phyloP scores from a whole-genome alignment of 2,329 filamentous ascomycete genomes.

The Leptographium radiaticola region DNA sequence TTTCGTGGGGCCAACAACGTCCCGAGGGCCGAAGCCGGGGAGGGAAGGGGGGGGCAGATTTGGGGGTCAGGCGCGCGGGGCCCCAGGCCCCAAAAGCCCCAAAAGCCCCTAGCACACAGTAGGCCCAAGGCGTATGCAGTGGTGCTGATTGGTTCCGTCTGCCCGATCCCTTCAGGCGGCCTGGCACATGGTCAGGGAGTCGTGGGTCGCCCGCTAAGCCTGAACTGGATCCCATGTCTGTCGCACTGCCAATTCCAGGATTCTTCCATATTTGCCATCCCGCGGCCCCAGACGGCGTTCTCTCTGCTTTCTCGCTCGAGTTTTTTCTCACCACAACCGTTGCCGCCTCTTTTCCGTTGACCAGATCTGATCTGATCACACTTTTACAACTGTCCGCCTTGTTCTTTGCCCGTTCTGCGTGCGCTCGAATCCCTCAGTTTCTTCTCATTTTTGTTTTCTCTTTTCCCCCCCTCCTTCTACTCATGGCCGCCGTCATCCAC shows the following conservation, averaged over 20 bases:
- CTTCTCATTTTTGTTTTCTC: not conserved
- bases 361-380: too few species aligned
- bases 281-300: not conserved
- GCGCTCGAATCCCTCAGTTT: too few species aligned
- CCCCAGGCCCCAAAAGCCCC: not conserved
- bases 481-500: conserved; percentile 18
- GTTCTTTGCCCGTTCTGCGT: not conserved
- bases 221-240: not conserved
- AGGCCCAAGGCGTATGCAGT: not conserved
- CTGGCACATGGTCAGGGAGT: too few species aligned
- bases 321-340: not conserved
- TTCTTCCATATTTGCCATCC: not conserved
- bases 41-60: not conserved
- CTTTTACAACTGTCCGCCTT: not conserved
- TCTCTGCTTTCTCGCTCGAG: not conserved
- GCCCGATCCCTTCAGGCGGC: conserved; percentile 6
- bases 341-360: too few species aligned
- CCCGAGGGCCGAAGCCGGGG: not conserved
- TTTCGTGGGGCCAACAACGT: too few species aligned
- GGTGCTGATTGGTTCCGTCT: conserved; percentile 17
- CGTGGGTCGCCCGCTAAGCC: not conserved
- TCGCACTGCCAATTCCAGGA: not conserved
- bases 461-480: not conserved
- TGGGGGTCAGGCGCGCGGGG: not conserved
- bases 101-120: too few species aligned